Evolutionary conservation across 208 protist species (phyloP).

Genomic region (Trypanosoma theileri): DNA sequence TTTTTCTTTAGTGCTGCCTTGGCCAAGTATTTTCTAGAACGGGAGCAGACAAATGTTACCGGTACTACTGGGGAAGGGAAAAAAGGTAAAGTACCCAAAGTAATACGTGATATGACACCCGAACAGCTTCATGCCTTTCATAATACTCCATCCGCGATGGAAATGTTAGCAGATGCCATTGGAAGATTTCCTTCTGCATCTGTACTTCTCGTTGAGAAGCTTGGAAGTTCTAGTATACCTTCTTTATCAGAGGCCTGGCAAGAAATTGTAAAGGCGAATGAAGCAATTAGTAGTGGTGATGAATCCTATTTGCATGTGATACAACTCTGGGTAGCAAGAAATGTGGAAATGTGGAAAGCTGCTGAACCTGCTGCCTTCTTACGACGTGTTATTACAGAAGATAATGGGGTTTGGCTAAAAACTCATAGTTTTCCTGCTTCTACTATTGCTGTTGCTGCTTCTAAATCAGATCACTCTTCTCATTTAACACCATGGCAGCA

Average conservation of each 20-base stretch:
- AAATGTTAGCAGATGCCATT: conserved; percentile 54
- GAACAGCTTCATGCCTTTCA: conserved; percentile 34
- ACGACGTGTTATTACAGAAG: conserved; percentile 21
- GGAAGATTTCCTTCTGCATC: conserved; percentile 57
- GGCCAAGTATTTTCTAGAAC: conserved; percentile 69
- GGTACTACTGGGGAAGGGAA: background rate
- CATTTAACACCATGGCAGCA: conserved; percentile 14
- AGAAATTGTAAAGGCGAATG: conserved; percentile 23
- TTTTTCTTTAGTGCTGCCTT: conserved; percentile 81
- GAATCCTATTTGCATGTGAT: conserved; percentile 25
- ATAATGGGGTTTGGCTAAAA: conserved; percentile 18
- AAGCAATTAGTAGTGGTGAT: conserved; percentile 1
- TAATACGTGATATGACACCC: conserved; percentile 51
- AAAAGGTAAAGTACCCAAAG: conserved; percentile 40
- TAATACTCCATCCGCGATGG: conserved; percentile 36
- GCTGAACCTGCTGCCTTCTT: conserved; percentile 36
- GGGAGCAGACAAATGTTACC: conserved; percentile 28
- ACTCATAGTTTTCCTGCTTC: background rate
- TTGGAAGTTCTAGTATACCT: conserved; percentile 38
- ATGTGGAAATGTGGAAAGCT: conserved; percentile 80
- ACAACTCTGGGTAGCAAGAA: conserved; percentile 57
- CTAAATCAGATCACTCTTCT: background rate
- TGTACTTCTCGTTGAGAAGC: conserved; percentile 47
- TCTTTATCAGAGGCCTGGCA: conserved; percentile 19
- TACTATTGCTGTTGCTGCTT: background rate